phyloP scores from a whole-genome alignment of 1,284 basidiomycete species.

The Marasmius oreades region DNA sequence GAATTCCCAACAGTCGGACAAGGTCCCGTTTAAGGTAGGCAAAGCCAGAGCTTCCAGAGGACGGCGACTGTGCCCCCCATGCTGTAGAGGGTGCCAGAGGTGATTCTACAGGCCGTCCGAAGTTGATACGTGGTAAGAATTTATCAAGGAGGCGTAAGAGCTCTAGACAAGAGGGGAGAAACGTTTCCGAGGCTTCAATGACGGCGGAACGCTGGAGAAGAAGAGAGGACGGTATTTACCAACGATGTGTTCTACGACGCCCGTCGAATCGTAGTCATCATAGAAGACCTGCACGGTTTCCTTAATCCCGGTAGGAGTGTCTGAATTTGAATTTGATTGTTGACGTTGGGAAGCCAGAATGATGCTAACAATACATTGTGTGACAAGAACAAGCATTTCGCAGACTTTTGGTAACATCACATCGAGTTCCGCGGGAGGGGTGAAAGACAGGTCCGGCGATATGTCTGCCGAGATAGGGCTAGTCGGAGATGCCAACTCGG shows the following conservation, averaged over 20 bases:
- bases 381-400: slow-evolving; percentile 74
- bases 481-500: background rate
- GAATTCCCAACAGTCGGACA: slow-evolving; percentile 74
- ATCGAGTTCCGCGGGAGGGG: slow-evolving; percentile 45
- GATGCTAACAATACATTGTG: slow-evolving; percentile 73
- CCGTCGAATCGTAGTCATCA: slow-evolving; percentile 32
- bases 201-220: slow-evolving; percentile 5
- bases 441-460: background rate
- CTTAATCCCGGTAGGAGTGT: slow-evolving; percentile 19
- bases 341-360: slow-evolving; percentile 32
- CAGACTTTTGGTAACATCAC: slow-evolving; percentile 70
- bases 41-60: slow-evolving; percentile 56
- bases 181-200: slow-evolving; percentile 16
- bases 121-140: slow-evolving; percentile 78
- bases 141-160: slow-evolving; percentile 64
- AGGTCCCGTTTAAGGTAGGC: slow-evolving; percentile 80
- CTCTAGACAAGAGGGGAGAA: slow-evolving; percentile 39
- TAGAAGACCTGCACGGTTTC: slow-evolving; percentile 37
- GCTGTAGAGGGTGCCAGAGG: slow-evolving; percentile 10
- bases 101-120: slow-evolving; percentile 52
- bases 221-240: slow-evolving; percentile 40
- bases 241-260: slow-evolving; percentile 55
- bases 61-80: slow-evolving; percentile 18
- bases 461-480: background rate
- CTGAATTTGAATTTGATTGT: slow-evolving; percentile 13